phyloP scores from a whole-genome alignment of 495 filamentous ascomycete genomes.

The Penicillium dipodomyicola region DNA sequence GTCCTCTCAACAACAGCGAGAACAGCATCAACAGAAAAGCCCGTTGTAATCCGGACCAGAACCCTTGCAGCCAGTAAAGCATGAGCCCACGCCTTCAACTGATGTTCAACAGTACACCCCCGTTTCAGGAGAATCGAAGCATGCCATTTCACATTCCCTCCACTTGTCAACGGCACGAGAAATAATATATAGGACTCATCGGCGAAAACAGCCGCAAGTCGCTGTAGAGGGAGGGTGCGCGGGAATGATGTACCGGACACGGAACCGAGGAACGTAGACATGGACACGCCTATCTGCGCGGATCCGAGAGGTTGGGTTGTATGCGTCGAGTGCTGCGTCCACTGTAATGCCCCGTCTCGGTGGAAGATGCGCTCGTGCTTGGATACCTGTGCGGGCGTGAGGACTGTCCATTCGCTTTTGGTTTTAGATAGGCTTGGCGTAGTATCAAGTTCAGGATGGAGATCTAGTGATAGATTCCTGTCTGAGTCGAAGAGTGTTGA shows the following conservation, averaged over 20 bases:
- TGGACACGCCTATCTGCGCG: conserved; percentile 36
- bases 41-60: background rate
- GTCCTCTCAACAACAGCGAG: conserved; percentile 19
- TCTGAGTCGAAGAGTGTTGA: conserved; percentile 55
- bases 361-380: conserved; percentile 70
- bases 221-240: conserved; percentile 20
- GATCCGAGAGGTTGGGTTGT: conserved; percentile 19
- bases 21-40: background rate
- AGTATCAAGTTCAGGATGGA: background rate
- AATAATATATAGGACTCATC: conserved; percentile 35
- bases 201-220: conserved; percentile 27
- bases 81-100: conserved; percentile 73
- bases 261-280: conserved; percentile 29
- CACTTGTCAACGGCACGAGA: conserved; percentile 14
- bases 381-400: conserved; percentile 63
- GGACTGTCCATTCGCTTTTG: conserved; percentile 26
- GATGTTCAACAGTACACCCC: conserved; percentile 41
- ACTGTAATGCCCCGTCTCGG: conserved; percentile 58
- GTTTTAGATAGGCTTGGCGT: background rate
- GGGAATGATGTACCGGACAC: conserved; percentile 2
- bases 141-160: conserved; percentile 13
- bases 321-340: conserved; percentile 27
- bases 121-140: conserved; percentile 67
- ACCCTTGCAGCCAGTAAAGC: conserved; percentile 57
- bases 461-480: background rate